Conservation (phyloP, 139 green algal genomes). For the Picochlorum sp. region DNA sequence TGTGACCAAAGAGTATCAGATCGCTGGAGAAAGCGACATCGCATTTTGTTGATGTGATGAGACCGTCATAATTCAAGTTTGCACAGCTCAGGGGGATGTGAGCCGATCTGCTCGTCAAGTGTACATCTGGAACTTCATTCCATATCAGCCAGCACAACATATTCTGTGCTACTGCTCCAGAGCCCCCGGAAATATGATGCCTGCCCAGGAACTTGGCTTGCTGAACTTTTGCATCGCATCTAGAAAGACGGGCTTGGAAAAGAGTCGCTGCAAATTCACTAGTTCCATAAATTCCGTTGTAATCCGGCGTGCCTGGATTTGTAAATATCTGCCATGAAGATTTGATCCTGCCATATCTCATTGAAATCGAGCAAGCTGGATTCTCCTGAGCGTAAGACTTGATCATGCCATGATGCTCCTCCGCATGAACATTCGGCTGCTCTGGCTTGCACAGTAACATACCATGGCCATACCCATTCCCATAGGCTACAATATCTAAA, state of each 20-base stretch:
- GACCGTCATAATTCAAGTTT: background rate
- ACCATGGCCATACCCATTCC: background rate
- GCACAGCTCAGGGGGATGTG: background rate
- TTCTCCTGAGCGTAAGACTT: conserved; percentile 20
- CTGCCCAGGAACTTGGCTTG: background rate
- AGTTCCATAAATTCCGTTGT: conserved; percentile 10
- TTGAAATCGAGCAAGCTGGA: background rate
- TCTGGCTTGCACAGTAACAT: background rate
- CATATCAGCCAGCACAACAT: conserved; percentile 12
- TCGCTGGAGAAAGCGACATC: background rate
- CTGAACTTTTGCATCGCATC: background rate
- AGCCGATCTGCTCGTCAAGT: conserved; percentile 11
- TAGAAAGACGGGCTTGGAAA: conserved; percentile 6
- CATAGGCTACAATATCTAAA: background rate
- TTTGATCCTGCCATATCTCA: background rate
- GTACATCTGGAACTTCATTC: background rate
- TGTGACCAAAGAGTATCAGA: background rate
- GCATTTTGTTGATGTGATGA: background rate
- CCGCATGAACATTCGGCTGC: background rate
- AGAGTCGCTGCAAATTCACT: background rate
- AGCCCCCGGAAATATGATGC: conserved; percentile 13
- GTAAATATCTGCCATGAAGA: background rate
- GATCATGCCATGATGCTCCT: conserved; percentile 13
- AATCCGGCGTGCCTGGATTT: background rate
- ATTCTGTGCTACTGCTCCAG: conserved; percentile 10